Percentiles rank a stretch among this genome's conserved stretches.
Conservation (phyloP, 805 yeast species). For the Lipomyces yamanashiensis region DNA sequence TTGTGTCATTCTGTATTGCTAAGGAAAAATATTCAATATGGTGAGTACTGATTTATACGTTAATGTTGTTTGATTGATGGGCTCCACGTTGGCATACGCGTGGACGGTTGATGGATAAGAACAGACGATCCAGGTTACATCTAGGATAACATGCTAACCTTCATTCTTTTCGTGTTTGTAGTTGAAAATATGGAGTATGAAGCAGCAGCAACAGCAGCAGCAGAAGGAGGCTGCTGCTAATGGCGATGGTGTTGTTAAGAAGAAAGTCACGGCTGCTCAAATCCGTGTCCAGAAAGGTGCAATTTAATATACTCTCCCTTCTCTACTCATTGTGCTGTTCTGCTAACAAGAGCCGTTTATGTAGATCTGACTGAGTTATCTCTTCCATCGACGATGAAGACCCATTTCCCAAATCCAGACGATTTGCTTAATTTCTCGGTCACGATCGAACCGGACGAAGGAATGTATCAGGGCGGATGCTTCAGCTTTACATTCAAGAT, state of each 20-base stretch:
- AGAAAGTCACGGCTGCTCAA: conserved; percentile 63
- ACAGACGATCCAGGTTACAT: too few species aligned
- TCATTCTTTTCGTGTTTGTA: conserved; percentile 24
- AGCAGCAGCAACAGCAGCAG: conserved; percentile 59
- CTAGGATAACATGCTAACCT: too few species aligned
- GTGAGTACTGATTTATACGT: too few species aligned
- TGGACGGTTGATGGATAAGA: too few species aligned
- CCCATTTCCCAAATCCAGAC: conserved; percentile 56
- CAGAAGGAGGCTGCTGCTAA: conserved; percentile 44
- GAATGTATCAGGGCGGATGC: conserved; percentile 69
- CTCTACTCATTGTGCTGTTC: too few species aligned
- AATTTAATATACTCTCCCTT: background rate
- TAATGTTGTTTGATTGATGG: too few species aligned
- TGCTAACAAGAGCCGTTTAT: background rate
- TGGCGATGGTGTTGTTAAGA: conserved; percentile 40
- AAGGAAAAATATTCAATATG: too few species aligned
- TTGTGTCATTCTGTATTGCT: too few species aligned
- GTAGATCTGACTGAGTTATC: conserved; percentile 67
- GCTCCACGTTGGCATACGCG: too few species aligned
- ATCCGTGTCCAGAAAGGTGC: conserved; percentile 66
- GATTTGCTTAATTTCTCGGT: conserved; percentile 68
- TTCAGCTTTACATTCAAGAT: conserved; percentile 71
- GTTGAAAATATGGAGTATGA: conserved; percentile 65
- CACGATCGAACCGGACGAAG: conserved; percentile 67
- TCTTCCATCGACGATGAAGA: conserved; percentile 61